These are phyloP conservation scores for Entomortierella beljakovae DNA, from an alignment of 192 early-diverging fungal species.

Conservation along the genomic window DNA sequence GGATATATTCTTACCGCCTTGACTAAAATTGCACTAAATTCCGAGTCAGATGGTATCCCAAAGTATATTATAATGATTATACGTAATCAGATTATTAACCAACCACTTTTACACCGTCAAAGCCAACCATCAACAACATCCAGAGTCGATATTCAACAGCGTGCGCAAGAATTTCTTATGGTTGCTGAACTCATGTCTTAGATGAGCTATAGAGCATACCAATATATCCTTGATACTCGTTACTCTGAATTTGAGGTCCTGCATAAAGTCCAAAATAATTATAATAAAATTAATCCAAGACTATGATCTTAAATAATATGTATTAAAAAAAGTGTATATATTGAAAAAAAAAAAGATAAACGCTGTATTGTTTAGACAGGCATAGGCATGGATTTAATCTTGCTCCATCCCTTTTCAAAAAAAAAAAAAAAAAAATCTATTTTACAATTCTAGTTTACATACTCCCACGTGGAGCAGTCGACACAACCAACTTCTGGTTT, in stretches of 20 bases:
- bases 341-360: too few relatives aligned
- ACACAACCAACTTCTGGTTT: slow-evolving; percentile 65
- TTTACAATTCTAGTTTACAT: slow-evolving; percentile 38
- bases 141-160: slow-evolving; percentile 17
- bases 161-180: slow-evolving; percentile 46
- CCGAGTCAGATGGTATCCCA: slow-evolving; percentile 11
- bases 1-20: slow-evolving; percentile 25
- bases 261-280: too few relatives aligned
- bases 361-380: too few relatives aligned
- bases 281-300: too few relatives aligned
- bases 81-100: slow-evolving; percentile 6
- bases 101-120: neutral
- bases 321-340: too few relatives aligned
- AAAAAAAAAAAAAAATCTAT: neutral
- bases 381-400: too few relatives aligned
- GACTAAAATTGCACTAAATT: slow-evolving; percentile 24
- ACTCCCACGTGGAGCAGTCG: slow-evolving; percentile 86
- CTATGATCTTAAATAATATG: too few relatives aligned
- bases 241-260: too few relatives aligned
- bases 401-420: too few relatives aligned
- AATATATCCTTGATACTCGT: too few relatives aligned
- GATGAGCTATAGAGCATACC: neutral
- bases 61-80: slow-evolving; percentile 4
- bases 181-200: slow-evolving; percentile 27
- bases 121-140: neutral